Percentiles rank a stretch among this genome's conserved stretches.
These are phyloP conservation scores for Pythium insidiosum DNA, from an alignment of 352 stramenopile species.

Conservation along the genomic window DNA sequence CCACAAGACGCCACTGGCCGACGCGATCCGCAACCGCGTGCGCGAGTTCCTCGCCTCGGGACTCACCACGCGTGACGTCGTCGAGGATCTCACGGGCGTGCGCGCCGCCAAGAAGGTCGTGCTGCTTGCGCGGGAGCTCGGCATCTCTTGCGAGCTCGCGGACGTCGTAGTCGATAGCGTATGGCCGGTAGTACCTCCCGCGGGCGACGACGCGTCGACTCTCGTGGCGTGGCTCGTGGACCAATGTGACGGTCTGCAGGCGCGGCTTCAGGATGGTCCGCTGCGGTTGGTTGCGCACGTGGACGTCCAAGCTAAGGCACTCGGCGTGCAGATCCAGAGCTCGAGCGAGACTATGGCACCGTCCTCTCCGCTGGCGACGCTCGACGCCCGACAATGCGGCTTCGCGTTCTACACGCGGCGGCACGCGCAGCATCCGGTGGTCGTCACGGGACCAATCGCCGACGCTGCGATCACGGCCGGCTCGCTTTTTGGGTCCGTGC, in stretches of 20 bases:
- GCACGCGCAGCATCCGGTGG: conserved; percentile 63
- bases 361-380: conserved; percentile 57
- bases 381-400: conserved; percentile 58
- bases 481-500: conserved; percentile 69
- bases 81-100: conserved; percentile 90
- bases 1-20: too few relatives aligned
- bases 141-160: conserved; percentile 69
- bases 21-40: conserved; percentile 58
- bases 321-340: conserved; percentile 41
- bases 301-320: conserved; percentile 33
- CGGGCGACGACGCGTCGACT: conserved; percentile 22
- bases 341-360: conserved; percentile 29
- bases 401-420: conserved; percentile 77
- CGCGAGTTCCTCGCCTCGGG: conserved; percentile 30
- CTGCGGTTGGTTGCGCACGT: conserved; percentile 54
- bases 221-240: conserved; percentile 44
- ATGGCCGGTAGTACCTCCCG: too few relatives aligned
- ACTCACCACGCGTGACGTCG: conserved; percentile 61
- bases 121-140: conserved; percentile 90
- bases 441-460: conserved; percentile 74
- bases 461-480: conserved; percentile 68
- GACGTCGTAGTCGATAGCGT: conserved; percentile 66
- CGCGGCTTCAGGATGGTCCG: conserved; percentile 24
- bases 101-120: conserved; percentile 88
- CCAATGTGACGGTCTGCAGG: conserved; percentile 28